Evolutionary conservation across 768 basidiomycete genomes (phyloP).

Genomic region (Strobilomyces confusus): DNA sequence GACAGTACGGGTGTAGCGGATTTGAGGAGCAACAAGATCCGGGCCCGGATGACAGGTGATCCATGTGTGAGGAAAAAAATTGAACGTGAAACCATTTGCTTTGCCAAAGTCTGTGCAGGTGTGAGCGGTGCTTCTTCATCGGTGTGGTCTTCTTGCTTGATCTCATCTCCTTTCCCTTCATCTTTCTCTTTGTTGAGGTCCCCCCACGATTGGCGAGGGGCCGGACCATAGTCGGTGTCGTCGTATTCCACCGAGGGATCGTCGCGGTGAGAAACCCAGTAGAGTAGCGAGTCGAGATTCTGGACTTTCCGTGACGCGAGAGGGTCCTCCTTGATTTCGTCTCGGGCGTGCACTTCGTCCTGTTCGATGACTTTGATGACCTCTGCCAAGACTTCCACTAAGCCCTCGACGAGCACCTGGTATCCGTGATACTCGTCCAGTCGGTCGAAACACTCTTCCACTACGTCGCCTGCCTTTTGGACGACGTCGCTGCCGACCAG

Average conservation of each 20-base stretch:
- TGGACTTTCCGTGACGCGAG: constrained; percentile 25
- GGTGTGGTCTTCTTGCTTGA: constrained; percentile 16
- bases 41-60: constrained; percentile 80
- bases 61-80: constrained; percentile 88
- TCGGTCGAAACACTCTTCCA: constrained; percentile 96
- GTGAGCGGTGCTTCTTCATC: constrained; percentile 52
- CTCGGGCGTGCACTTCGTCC: constrained; percentile 38
- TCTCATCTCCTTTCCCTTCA: constrained; percentile 20
- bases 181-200: constrained; percentile 25
- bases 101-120: constrained; percentile 69
- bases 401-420: constrained; percentile 75
- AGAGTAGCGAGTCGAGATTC: constrained; percentile 49
- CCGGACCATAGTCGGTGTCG: constrained; percentile 51
- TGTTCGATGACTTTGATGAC: constrained; percentile 74
- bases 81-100: constrained; percentile 83
- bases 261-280: constrained; percentile 59
- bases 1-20: constrained; percentile 70
- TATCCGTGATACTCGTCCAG: constrained; percentile 97
- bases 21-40: constrained; percentile 71
- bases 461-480: constrained; percentile 85
- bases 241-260: constrained; percentile 35
- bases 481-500: constrained; percentile 87
- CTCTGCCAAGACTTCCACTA: constrained; percentile 83
- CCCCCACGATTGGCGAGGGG: constrained; percentile 59
- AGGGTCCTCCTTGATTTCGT: constrained; percentile 18